A percentile compares a stretch with the other conserved stretches of the same genome.
These are phyloP conservation scores for Penicillium sp. DNA, from an alignment of 2,329 filamentous ascomycete species.

Conservation along the genomic window DNA sequence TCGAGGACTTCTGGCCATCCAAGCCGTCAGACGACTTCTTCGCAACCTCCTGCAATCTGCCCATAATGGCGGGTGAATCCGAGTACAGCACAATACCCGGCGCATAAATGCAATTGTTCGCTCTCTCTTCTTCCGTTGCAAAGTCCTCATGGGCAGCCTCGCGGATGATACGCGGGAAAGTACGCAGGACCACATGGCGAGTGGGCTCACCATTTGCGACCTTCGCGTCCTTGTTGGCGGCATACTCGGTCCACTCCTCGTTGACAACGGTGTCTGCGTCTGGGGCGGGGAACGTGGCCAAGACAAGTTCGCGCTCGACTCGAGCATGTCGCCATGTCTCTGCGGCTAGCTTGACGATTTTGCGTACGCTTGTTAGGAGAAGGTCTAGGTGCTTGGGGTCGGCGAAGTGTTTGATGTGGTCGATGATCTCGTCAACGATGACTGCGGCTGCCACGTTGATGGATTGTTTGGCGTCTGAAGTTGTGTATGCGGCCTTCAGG, in stretches of 20 bases:
- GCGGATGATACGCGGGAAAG: slow-evolving; percentile 56
- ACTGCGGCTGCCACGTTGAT: slow-evolving; percentile 58
- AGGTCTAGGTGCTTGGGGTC: slow-evolving; percentile 53
- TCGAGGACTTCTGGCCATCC: slow-evolving; percentile 8
- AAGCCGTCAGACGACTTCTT: slow-evolving; percentile 29
- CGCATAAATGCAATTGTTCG: slow-evolving; percentile 49
- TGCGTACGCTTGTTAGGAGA: slow-evolving; percentile 53
- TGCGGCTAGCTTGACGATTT: slow-evolving; percentile 59
- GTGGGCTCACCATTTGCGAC: slow-evolving; percentile 23
- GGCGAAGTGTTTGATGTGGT: slow-evolving; percentile 55
- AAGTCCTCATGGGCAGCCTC: slow-evolving; percentile 53
- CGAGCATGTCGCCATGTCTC: slow-evolving; percentile 61
- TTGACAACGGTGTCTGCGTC: slow-evolving; percentile 37
- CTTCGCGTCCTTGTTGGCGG: slow-evolving; percentile 20
- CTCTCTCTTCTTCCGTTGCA: slow-evolving; percentile 48
- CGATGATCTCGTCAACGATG: slow-evolving; percentile 59
- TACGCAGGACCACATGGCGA: slow-evolving; percentile 50
- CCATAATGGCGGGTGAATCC: slow-evolving; percentile 47
- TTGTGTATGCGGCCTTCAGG: slow-evolving; percentile 58
- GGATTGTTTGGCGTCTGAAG: slow-evolving; percentile 57
- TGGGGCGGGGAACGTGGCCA: slow-evolving; percentile 51
- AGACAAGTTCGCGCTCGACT: slow-evolving; percentile 58
- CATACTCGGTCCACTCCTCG: slow-evolving; percentile 42
- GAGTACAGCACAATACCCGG: slow-evolving; percentile 53
- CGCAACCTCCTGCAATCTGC: slow-evolving; percentile 42